phyloP scores from a whole-genome alignment of 1,139 yeast genomes.

The Kodamaea suecica region DNA sequence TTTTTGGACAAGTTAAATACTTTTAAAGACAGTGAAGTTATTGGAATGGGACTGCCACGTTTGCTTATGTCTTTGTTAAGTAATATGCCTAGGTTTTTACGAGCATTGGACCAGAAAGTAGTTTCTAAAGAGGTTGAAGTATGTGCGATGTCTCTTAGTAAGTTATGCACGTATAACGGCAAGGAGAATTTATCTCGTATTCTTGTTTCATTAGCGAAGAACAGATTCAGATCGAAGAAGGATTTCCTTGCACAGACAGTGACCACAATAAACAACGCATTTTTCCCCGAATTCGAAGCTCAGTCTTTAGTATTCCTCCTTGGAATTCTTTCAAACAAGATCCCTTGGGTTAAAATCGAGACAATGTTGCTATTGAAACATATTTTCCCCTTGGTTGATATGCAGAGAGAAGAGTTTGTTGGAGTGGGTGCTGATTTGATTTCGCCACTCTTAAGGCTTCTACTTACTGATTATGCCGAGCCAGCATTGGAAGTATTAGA shows the following conservation, averaged over 20 bases:
- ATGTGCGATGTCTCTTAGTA: constrained; percentile 58
- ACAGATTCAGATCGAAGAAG: constrained; percentile 79
- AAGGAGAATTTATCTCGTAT: constrained; percentile 68
- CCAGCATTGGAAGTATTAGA: constrained; percentile 88
- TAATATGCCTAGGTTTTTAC: constrained; percentile 79
- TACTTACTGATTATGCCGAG: constrained; percentile 84
- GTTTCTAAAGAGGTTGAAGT: constrained; percentile 48
- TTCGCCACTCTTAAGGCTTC: constrained; percentile 78
- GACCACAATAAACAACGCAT: constrained; percentile 59
- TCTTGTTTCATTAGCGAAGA: constrained; percentile 70
- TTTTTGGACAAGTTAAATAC: constrained; percentile 70
- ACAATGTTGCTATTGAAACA: constrained; percentile 72
- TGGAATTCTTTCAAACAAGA: constrained; percentile 75
- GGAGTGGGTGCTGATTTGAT: constrained; percentile 95
- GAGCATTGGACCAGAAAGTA: constrained; percentile 63
- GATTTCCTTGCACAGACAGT: constrained; percentile 85
- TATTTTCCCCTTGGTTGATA: constrained; percentile 73
- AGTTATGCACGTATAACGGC: constrained; percentile 57
- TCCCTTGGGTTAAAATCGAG: constrained; percentile 76
- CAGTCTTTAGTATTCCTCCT: constrained; percentile 70
- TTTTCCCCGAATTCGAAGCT: constrained; percentile 75
- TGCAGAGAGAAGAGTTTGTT: constrained; percentile 72
- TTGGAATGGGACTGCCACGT: constrained; percentile 71
- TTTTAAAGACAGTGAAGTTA: constrained; percentile 69
- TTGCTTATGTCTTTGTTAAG: constrained; percentile 70